Evolutionary conservation across 768 basidiomycete species (phyloP), one percentile per base, ranked within the genome.

Genomic region (Terana coerulea): DNA sequence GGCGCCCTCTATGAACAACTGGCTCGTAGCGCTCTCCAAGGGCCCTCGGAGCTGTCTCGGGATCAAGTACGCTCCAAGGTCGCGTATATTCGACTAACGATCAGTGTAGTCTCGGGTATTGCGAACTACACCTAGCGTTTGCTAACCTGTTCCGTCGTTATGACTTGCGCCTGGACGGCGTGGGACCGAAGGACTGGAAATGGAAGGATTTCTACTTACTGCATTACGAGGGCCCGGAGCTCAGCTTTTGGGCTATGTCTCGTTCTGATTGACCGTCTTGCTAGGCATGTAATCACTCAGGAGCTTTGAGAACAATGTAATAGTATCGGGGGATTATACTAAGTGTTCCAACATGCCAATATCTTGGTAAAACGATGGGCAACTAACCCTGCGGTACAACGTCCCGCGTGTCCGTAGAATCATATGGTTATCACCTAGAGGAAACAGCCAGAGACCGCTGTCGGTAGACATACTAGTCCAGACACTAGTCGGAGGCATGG

Each of bases 11-110:
- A 66, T 76, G 25, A 73, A 75, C n/a, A 65, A 66, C 21, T 70
- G 72, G 51, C 62, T 77, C 7, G 72, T 74, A 3, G 55, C 70
- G 7, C 75, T 78, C 53, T 72, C 72, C n/a, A 74, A 71, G 55
- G 76, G 75, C 0, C 73, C 74, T 4, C 59, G 76, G n/a, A 70
- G 69, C 41, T 76, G 76, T 50, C 52, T 75, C 6, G 75, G 74
- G 9, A 69, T 75, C 15, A 75, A 75, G 73, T 76, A 40, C 17
- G 72, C 60, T 4, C 2, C 2, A 3, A 12, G 22, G 12, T 22
- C 9, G 3, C 28, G 22, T 37, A 45, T 19, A 3, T 6, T 12
- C 28, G 29, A 9, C 19, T 24, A 25, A 41, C 8, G 22, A 34
- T 51, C 15, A 49, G 30, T 5, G 46, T 49, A 76, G 74, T 53